phyloP scores from a whole-genome alignment of 345 rosid genomes.

The Gossypium arboreum region DNA sequence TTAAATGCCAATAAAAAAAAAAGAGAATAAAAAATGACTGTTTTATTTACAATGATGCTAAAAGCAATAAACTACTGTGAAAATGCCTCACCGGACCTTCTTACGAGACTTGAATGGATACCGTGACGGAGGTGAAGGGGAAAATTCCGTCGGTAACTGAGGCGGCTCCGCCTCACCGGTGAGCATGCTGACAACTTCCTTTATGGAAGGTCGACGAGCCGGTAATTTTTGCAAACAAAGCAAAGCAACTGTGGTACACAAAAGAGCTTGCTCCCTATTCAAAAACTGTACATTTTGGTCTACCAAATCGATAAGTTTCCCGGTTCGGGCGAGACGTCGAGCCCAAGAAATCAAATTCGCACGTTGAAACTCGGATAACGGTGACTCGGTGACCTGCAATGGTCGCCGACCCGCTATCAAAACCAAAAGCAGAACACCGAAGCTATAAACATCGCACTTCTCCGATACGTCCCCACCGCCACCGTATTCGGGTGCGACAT shows the following conservation, averaged over 20 bases:
- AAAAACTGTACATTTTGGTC: conserved; percentile 51
- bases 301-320: conserved; percentile 75
- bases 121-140: conserved; percentile 73
- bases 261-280: conserved; percentile 65
- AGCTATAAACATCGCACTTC: conserved; percentile 88
- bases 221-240: conserved; percentile 87
- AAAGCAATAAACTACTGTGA: not conserved
- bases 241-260: conserved; percentile 77
- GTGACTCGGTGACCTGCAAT: conserved; percentile 67
- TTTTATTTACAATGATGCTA: conserved; percentile 23
- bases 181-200: conserved; percentile 75
- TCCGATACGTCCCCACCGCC: conserved; percentile 69
- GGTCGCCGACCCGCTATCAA: conserved; percentile 86
- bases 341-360: conserved; percentile 95
- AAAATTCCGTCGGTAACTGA: conserved; percentile 66
- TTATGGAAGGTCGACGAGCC: conserved; percentile 62
- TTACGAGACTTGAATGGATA: conserved; percentile 50
- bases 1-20: not conserved
- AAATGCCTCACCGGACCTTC: conserved; percentile 32
- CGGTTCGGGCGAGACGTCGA: conserved; percentile 62
- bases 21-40: not conserved
- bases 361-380: conserved; percentile 70
- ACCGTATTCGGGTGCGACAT: conserved; percentile 87
- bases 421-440: conserved; percentile 71
- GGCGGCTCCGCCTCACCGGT: conserved; percentile 53